A percentile compares a stretch with the other conserved stretches of the same genome.
Conservation (phyloP, 345 rosid species). For the Eucalyptus grandis region DNA sequence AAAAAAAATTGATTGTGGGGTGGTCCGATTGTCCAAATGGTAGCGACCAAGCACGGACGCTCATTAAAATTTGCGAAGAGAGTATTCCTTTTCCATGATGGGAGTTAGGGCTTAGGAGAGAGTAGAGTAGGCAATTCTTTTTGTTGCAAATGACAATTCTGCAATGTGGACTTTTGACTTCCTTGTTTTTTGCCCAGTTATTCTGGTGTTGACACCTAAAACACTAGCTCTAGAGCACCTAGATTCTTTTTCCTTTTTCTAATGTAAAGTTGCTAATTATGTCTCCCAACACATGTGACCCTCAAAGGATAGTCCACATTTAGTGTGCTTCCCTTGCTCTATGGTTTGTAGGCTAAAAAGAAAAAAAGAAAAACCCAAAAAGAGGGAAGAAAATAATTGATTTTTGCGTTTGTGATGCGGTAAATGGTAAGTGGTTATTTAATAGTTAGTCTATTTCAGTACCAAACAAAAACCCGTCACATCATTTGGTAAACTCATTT, state of each 20-base stretch:
- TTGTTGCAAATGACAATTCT: neutral
- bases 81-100: neutral
- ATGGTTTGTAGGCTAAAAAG: neutral
- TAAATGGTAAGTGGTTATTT: neutral
- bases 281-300: neutral
- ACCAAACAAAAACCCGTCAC: neutral
- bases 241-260: neutral
- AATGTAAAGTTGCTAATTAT: neutral
- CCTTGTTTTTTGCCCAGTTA: neutral
- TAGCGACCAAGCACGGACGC: neutral
- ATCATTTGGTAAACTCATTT: neutral
- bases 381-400: neutral
- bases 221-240: neutral
- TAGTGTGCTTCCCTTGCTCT: neutral
- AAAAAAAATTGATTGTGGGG: neutral
- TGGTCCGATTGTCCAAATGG: neutral
- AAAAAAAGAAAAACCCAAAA: neutral
- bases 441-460: neutral
- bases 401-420: neutral
- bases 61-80: neutral
- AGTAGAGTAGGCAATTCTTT: neutral
- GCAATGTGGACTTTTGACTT: neutral
- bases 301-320: neutral
- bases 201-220: neutral
- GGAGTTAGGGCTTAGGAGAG: neutral